Evolutionary conservation across 768 basidiomycete genomes (phyloP).

Genomic region (Pisolithus albus): DNA sequence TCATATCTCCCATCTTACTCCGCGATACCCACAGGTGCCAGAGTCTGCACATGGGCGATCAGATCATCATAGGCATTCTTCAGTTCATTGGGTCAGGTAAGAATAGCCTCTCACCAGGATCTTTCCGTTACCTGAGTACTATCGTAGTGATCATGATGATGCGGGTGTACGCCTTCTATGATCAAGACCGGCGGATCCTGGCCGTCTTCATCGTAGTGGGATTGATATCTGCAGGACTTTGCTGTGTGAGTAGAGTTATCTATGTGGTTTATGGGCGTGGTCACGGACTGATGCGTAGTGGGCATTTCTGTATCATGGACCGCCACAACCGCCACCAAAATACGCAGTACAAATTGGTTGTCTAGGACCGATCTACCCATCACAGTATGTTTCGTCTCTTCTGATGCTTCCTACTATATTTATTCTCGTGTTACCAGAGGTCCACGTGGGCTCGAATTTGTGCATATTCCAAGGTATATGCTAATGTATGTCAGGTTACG

Average conservation of each 20-base stretch:
- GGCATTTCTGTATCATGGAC: neutral
- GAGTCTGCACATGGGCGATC: neutral
- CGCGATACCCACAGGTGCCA: neutral
- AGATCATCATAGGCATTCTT: neutral
- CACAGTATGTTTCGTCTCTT: neutral
- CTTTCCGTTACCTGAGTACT: neutral
- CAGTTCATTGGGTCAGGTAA: slow-evolving; percentile 1
- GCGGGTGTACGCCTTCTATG: slow-evolving; percentile 3
- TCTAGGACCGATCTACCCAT: neutral
- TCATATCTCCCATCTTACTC: too few relatives aligned
- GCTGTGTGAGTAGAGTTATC: neutral
- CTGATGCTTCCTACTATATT: neutral
- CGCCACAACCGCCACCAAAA: neutral
- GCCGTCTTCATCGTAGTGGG: neutral
- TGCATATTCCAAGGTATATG: too few relatives aligned
- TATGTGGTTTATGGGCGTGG: too few relatives aligned
- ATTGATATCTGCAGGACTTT: neutral
- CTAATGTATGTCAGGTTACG: neutral
- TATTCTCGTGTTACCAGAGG: neutral
- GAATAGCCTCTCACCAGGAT: neutral
- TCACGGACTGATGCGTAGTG: neutral
- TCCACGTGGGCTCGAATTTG: neutral
- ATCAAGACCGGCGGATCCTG: neutral
- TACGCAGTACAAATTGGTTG: neutral
- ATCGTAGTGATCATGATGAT: slow-evolving; percentile 1